Base-by-base conservation (phyloP, 116 monocot genomes). In the Dioscorea cayenensis region DNA sequence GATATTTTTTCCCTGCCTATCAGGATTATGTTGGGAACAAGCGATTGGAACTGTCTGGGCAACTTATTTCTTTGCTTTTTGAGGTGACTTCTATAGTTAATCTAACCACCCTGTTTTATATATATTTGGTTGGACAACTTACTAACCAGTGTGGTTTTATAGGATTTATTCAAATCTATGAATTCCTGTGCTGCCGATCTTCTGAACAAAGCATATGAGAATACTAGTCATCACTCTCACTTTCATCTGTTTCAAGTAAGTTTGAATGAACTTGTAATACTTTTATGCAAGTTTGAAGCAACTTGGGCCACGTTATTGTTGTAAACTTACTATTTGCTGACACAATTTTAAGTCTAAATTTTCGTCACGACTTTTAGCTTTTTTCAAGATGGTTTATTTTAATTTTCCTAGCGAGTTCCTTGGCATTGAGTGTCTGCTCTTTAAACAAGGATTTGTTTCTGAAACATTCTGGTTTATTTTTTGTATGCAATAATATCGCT, bases 11-110 rank as follows among this genome's bases (percentile, higher is more conserved):
- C 17, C n/a, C 17, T 55, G 55, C n/a, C 18, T 77, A 18, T 64
- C 63, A 96, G 93, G 97, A 97, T 82, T 97, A 97, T 84, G 90
- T 97, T 17, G 97, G 97, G 18, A 97, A 97, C 79, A 97, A 97
- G 65, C 88, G 97, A 14, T 82, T 97, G 72, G 97, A 97, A 81
- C 77, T 97, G 49, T 97, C 97, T 5, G 97, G 97, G 28, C 97
- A 97, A 72, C 83, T 97, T 14, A 73, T 97, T 3, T 86, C 97
- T 19, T 83, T 97, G 72, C 93, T 97, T 65, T 97, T 97, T 86
- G 97, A 97, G 88, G 92, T 88, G 27, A 43, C 66, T 64, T 71
- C 63, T 3, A 16, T 51, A 3, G 43, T 14, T 20, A 7, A 49
- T 43, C 12, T 22, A 28, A 21, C 19, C 59, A 28, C 60, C 4